Base-by-base conservation (phyloP, 2,329 filamentous ascomycete genomes). In the Phoma herbarum region DNA sequence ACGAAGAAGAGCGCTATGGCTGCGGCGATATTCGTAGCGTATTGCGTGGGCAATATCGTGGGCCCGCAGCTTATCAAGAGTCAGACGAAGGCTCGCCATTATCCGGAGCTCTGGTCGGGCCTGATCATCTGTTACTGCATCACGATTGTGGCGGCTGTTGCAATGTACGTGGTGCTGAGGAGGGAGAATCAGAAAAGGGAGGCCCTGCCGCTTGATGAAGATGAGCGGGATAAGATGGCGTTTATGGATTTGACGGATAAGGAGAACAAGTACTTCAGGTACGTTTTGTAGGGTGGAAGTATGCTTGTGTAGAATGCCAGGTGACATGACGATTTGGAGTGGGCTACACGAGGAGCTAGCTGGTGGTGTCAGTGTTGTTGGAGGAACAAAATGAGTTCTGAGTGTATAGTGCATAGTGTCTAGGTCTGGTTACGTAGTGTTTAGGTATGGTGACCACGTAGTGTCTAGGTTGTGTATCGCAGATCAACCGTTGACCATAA, bases 1-100 rank as follows among this genome's bases (percentile, higher is more conserved):
- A 92, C 90, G 0, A 93, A 93, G 79, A 92, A 92, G 80, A 90
- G 87, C 62, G 88, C 90, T 67, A 91, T 90, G 82, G 88, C 90
- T 0, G 87, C 88, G 0, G 87, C 87, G 0, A 88, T 91, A 1
- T 93, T 92, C 62, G 88, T 91, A 0, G 89, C 88, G 0, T 92
- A 92, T 69, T 90, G 88, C 54, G 86, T 92, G 7, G 86, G 90
- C 1, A 92, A 92, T 66, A 92, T 93, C 49, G 86, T 92, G 23
- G 90, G 90, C 0, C 90, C 90, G 3, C 88, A 90, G 75, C 79
- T 92, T 37, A 84, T 92, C 39, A 85, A 85, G 66, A 87, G 84
- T n/a, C 80, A 89, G 74, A 88, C 86, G 0, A 88, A 88, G 63
- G 76, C 71, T 0, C 71, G 83, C 46, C 90, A 92, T 74, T 92